phyloP scores from a whole-genome alignment of 371 early-diverging fungal species.

The Coemansia sp. region DNA sequence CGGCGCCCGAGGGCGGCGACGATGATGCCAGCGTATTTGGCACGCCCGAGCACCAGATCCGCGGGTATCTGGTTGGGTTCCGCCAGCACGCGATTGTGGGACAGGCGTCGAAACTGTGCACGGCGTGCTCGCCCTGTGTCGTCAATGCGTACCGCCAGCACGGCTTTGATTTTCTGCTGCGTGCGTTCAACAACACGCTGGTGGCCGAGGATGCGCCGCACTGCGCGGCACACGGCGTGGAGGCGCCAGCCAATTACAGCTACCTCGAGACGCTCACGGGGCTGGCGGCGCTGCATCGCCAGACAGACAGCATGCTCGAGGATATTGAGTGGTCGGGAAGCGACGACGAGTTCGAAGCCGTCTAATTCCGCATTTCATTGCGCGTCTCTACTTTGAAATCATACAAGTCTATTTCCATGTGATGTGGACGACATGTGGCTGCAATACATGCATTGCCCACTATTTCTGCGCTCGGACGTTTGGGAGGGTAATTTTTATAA shows the following conservation, averaged over 20 bases:
- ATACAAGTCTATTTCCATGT: not conserved
- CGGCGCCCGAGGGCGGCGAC: not conserved
- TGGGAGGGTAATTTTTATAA: not conserved
- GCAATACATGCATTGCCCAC: too few relatives aligned
- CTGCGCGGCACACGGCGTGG: slow-evolving; percentile 3
- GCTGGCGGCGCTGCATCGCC: slow-evolving; percentile 67
- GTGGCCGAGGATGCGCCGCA: slow-evolving; percentile 39
- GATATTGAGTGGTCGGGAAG: slow-evolving; percentile 63
- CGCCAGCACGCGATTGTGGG: slow-evolving; percentile 82
- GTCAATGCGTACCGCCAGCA: slow-evolving; percentile 62
- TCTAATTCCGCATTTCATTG: slow-evolving; percentile 13
- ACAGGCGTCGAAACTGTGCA: slow-evolving; percentile 82
- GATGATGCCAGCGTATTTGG: slow-evolving; percentile 57
- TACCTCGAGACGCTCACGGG: slow-evolving; percentile 85
- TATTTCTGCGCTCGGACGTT: not conserved
- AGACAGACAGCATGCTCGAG: slow-evolving; percentile 63
- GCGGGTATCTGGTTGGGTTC: slow-evolving; percentile 86
- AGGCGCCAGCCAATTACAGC: slow-evolving; percentile 36
- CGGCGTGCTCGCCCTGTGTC: slow-evolving; percentile 83
- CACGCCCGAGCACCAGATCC: slow-evolving; percentile 86
- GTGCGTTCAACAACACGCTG: slow-evolving; percentile 66
- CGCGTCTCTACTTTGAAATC: not conserved
- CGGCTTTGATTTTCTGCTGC: slow-evolving; percentile 70
- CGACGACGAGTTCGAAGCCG: slow-evolving; percentile 51
- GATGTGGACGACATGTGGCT: not conserved